Evolutionary conservation across 2,329 filamentous ascomycete species (phyloP).

Genomic region (Fusarium sp.): DNA sequence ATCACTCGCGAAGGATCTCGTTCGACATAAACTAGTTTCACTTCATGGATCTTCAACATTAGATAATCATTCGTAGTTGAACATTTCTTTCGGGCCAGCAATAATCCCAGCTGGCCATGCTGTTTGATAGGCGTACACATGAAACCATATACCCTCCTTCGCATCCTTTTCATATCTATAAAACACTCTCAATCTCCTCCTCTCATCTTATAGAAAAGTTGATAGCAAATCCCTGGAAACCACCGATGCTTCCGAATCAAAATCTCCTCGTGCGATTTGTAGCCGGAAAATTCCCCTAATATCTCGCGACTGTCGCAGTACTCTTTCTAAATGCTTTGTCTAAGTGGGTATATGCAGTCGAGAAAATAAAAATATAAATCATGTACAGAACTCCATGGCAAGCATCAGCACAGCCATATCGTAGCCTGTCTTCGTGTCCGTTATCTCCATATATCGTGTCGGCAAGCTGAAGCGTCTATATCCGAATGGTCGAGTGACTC

Average conservation of each 20-base stretch:
- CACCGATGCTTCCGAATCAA: constrained; percentile 9
- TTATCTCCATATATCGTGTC: constrained; percentile 32
- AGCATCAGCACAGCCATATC: constrained; percentile 22
- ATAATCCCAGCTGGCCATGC: constrained; percentile 1
- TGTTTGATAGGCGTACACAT: constrained; percentile 19
- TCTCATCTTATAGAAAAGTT: constrained; percentile 17
- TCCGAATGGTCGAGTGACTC: constrained; percentile 8
- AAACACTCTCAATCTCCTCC: constrained; percentile 17
- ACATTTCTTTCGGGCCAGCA: constrained; percentile 14
- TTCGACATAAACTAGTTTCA: constrained; percentile 15
- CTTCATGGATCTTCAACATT: background rate
- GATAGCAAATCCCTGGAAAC: background rate
- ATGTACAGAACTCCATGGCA: constrained; percentile 38
- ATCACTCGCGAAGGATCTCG: constrained; percentile 4
- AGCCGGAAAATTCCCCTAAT: background rate
- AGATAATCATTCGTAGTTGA: background rate
- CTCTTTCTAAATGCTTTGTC: constrained; percentile 42
- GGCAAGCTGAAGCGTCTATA: constrained; percentile 22
- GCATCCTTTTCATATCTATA: constrained; percentile 23
- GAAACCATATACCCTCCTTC: constrained; percentile 32
- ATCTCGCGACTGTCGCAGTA: constrained; percentile 11
- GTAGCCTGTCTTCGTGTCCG: constrained; percentile 20
- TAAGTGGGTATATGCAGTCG: constrained; percentile 43
- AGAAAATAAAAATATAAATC: constrained; percentile 30
- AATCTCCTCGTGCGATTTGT: constrained; percentile 5